phyloP scores from a whole-genome alignment of 495 filamentous ascomycete species.

The Xylaria bambusicola region DNA sequence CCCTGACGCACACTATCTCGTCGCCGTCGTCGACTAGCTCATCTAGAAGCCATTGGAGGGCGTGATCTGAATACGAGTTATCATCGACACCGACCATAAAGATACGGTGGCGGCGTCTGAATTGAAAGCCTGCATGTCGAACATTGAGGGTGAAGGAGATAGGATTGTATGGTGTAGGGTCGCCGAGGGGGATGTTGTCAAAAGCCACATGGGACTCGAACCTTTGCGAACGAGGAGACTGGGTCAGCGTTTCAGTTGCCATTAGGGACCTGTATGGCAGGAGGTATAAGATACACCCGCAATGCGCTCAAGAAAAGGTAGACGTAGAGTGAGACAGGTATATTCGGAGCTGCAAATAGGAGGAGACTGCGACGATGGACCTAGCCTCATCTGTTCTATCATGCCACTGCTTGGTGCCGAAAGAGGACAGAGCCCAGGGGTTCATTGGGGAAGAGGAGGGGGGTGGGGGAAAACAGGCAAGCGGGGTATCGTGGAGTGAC shows the following conservation, averaged over 20 bases:
- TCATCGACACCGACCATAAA: slow-evolving; percentile 94
- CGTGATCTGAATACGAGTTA: slow-evolving; percentile 94
- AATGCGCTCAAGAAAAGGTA: not conserved
- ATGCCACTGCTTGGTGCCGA: slow-evolving; percentile 6
- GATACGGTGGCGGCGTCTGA: slow-evolving; percentile 78
- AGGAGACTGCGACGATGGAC: not conserved
- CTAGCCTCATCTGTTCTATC: slow-evolving; percentile 2
- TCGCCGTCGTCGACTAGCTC: slow-evolving; percentile 96
- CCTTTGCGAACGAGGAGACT: slow-evolving; percentile 41
- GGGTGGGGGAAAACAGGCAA: slow-evolving; percentile 9
- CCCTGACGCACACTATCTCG: slow-evolving; percentile 90
- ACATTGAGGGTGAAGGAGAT: slow-evolving; percentile 83
- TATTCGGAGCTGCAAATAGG: not conserved
- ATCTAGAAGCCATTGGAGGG: slow-evolving; percentile 90
- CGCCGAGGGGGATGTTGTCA: slow-evolving; percentile 77
- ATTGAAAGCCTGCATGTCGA: slow-evolving; percentile 88
- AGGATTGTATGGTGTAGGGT: slow-evolving; percentile 71
- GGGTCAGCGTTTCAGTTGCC: slow-evolving; percentile 48
- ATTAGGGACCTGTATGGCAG: slow-evolving; percentile 20
- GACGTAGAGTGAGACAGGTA: not conserved
- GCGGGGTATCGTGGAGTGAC: slow-evolving; percentile 18
- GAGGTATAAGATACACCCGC: slow-evolving; percentile 4
- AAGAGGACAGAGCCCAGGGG: slow-evolving; percentile 4
- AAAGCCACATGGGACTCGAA: slow-evolving; percentile 79
- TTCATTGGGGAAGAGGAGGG: slow-evolving; percentile 9